Evolutionary conservation across 2,329 filamentous ascomycete genomes (phyloP).

Genomic region (Cladosporium phlei): DNA sequence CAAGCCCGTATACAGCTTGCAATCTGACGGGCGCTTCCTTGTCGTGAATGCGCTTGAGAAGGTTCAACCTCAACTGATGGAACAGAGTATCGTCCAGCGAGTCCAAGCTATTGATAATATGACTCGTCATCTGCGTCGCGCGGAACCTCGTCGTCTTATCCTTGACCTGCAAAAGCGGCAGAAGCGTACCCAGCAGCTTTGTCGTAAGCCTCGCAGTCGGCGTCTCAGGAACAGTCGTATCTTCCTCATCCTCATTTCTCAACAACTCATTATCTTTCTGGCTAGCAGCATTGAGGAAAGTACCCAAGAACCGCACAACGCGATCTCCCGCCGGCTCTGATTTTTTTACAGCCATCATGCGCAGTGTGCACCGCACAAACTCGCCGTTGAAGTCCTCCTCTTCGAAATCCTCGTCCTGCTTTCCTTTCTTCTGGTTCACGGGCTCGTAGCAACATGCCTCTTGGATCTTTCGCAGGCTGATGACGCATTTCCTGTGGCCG

Average conservation of each 20-base stretch:
- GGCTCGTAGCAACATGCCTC: slow-evolving; percentile 68
- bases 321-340: slow-evolving; percentile 83
- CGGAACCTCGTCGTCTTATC: slow-evolving; percentile 91
- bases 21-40: slow-evolving; percentile 90
- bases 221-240: slow-evolving; percentile 66
- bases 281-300: slow-evolving; percentile 69
- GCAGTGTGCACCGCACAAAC: slow-evolving; percentile 73
- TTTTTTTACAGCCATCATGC: slow-evolving; percentile 85
- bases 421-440: slow-evolving; percentile 47
- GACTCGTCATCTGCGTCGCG: slow-evolving; percentile 81
- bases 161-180: slow-evolving; percentile 76
- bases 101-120: slow-evolving; percentile 88
- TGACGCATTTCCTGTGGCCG: slow-evolving; percentile 81
- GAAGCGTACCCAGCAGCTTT: slow-evolving; percentile 65
- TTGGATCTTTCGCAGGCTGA: slow-evolving; percentile 84
- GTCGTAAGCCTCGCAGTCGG: slow-evolving; percentile 75
- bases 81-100: slow-evolving; percentile 91
- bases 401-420: slow-evolving; percentile 61
- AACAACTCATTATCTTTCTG: slow-evolving; percentile 49
- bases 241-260: slow-evolving; percentile 50
- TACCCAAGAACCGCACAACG: slow-evolving; percentile 77
- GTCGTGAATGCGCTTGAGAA: slow-evolving; percentile 83
- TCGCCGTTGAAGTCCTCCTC: slow-evolving; percentile 86
- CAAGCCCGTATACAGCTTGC: slow-evolving; percentile 87
- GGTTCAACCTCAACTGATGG: slow-evolving; percentile 68